Percentiles rank a stretch among this genome's conserved stretches.
These are phyloP conservation scores for Fusarium duplospermum DNA, from an alignment of 2,329 filamentous ascomycete species.

Conservation along the genomic window DNA sequence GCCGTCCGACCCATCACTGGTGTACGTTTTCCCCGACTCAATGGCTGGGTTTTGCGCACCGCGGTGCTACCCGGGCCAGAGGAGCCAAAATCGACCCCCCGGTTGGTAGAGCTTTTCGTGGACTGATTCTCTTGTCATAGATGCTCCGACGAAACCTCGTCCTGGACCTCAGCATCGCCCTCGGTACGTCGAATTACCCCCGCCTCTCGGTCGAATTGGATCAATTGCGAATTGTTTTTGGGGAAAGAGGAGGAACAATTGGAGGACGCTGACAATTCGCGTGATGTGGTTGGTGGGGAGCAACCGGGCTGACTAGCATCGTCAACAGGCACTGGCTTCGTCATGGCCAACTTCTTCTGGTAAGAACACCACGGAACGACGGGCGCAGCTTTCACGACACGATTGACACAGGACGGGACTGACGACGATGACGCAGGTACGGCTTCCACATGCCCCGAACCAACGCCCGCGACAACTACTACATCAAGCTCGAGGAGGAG, in stretches of 20 bases:
- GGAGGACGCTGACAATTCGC: conserved; percentile 39
- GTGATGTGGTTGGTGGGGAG: conserved; percentile 41
- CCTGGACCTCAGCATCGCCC: conserved; percentile 65
- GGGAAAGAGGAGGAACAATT: conserved; percentile 20
- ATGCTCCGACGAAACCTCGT: conserved; percentile 72
- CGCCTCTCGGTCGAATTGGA: conserved; percentile 4
- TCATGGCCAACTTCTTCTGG: conserved; percentile 68
- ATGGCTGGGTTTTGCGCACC: conserved; percentile 43
- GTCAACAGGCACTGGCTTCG: conserved; percentile 62
- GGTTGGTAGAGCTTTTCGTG: conserved; percentile 38
- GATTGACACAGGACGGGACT: conserved; percentile 8
- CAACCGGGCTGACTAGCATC: conserved; percentile 48
- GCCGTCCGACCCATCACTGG: conserved; percentile 69
- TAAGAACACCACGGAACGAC: conserved; percentile 50
- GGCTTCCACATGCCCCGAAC: conserved; percentile 72
- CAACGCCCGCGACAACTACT: conserved; percentile 68
- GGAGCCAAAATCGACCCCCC: conserved; percentile 19
- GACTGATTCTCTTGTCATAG: conserved; percentile 55
- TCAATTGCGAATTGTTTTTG: conserved; percentile 6
- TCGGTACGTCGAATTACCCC: conserved; percentile 60
- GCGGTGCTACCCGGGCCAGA: conserved; percentile 25
- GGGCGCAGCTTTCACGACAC: background rate
- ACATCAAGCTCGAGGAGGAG: conserved; percentile 68
- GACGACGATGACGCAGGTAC: conserved; percentile 58
- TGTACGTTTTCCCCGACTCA: conserved; percentile 59